phyloP scores from a whole-genome alignment of 805 yeast genomes.

The Hanseniaspora valbyensis region DNA sequence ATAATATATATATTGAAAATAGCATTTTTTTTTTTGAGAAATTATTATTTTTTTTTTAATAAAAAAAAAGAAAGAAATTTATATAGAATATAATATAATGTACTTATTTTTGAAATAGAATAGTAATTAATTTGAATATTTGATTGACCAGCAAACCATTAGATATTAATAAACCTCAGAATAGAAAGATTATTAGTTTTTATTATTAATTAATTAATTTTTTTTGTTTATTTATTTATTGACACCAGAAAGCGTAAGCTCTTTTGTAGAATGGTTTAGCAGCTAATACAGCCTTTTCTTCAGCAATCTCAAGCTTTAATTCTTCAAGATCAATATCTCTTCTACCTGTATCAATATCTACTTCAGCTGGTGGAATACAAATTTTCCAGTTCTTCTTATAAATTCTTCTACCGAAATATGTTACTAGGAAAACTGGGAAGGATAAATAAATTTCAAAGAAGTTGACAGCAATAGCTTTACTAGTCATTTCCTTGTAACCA shows the following conservation, averaged over 20 bases:
- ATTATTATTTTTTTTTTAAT: too few relatives aligned
- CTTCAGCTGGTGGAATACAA: slow-evolving; percentile 18
- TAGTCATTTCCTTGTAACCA: slow-evolving; percentile 40
- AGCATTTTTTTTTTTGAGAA: too few relatives aligned
- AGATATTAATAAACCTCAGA: neutral
- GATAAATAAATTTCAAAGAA: slow-evolving; percentile 63
- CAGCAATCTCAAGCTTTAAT: slow-evolving; percentile 41
- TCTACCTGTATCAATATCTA: slow-evolving; percentile 16
- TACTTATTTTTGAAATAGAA: too few relatives aligned
- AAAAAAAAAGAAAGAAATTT: too few relatives aligned
- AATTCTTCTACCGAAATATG: slow-evolving; percentile 48
- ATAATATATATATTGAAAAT: too few relatives aligned
- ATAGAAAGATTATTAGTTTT: neutral
- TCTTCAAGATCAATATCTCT: slow-evolving; percentile 30
- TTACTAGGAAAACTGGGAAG: slow-evolving; percentile 47
- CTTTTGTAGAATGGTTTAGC: slow-evolving; percentile 40
- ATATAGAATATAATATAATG: too few relatives aligned
- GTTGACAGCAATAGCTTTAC: slow-evolving; percentile 30
- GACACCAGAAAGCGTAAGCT: slow-evolving; percentile 40
- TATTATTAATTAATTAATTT: too few relatives aligned
- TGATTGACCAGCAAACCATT: neutral
- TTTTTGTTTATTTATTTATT: slow-evolving; percentile 15
- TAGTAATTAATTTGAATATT: neutral
- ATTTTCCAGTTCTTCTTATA: slow-evolving; percentile 36
- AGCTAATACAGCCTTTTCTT: slow-evolving; percentile 36